Base-by-base conservation (phyloP, 2,329 filamentous ascomycete species). In the Sarocladiaceae sp. region DNA sequence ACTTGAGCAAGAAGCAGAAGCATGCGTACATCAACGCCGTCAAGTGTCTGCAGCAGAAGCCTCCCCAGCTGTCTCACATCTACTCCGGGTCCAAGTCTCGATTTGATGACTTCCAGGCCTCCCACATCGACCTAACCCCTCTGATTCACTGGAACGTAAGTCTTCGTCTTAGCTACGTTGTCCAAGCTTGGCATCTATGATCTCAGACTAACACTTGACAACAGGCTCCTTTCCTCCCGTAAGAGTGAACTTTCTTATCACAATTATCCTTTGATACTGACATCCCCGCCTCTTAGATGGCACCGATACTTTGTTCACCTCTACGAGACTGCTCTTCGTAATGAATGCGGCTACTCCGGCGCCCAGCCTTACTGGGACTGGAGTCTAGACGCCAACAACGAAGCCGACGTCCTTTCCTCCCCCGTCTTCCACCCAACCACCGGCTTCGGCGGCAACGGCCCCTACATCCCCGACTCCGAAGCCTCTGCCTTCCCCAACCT, bases 211-310 rank as follows among this genome's bases (percentile, higher is more conserved):
- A 35, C 12, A 15, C 17, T 15, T 3, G n/a, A 20, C 61, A 56
- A 52, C 68, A 55, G 68, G 59, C 36, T 60, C 64, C 56, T 22
- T 69, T 74, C 58, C 59, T 73, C 50, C 64, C 67, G 17, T 52
- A 52, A 17, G 50, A n/a, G n/a, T 22, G 25, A 31, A 28, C 28
- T 39, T 3, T 39, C 5, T 23, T 28, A 13, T 20, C n/a, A 22
- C 15, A 18, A 6, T 35, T 35, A 22, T n/a, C 10, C 7, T 18
- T 22, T 26, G 17, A 18, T 22, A 28, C 33, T 31, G 29, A 31
- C 33, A 10, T 20, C n/a, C 4, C n/a, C n/a, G n/a, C 8, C 29
- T 37, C 20, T n/a, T 29, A 58, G 56, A 23, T 61, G 58, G 53
- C 54, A 59, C 29, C 53, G 54, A 4, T 23, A 37, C 15, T 56